phyloP scores from a whole-genome alignment of 2,329 filamentous ascomycete species.

The Niveomyces coronatus region DNA sequence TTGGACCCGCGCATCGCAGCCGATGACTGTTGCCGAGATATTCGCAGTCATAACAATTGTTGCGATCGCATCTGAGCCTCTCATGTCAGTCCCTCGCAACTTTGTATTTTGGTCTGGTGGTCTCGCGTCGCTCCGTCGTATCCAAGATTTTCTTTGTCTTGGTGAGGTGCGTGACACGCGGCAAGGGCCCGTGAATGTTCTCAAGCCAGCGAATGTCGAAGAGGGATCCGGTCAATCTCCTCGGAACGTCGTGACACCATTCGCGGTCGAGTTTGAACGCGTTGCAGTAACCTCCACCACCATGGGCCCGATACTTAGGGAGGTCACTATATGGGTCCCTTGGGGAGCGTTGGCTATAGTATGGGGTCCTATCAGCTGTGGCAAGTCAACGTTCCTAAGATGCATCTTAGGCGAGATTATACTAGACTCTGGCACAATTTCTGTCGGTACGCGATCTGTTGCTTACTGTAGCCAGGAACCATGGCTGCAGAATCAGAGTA shows the following conservation, averaged over 20 bases:
- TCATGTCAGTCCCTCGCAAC: neutral
- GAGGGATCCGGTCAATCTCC: neutral
- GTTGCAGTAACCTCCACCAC: neutral
- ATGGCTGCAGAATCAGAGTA: neutral
- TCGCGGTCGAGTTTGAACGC: neutral
- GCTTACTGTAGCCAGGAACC: conserved; percentile 2
- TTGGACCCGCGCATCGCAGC: neutral
- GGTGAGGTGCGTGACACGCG: neutral
- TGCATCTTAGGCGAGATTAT: neutral
- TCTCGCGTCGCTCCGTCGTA: neutral
- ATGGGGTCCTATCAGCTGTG: conserved; percentile 3
- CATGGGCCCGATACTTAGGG: neutral
- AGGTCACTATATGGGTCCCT: neutral
- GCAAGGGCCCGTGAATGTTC: neutral
- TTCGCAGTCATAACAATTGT: conserved; percentile 1
- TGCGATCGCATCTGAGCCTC: neutral
- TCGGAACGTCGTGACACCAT: too few species aligned
- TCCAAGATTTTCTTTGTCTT: neutral
- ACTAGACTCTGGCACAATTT: neutral
- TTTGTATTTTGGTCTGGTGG: neutral
- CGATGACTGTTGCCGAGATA: neutral
- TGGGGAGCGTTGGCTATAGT: conserved; percentile 1
- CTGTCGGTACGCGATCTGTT: neutral
- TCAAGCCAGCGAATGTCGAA: too few species aligned
- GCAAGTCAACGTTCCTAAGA: neutral